Evolutionary conservation across 1,284 basidiomycete species (phyloP).

Genomic region (Neotropicomus parvogracilis): DNA sequence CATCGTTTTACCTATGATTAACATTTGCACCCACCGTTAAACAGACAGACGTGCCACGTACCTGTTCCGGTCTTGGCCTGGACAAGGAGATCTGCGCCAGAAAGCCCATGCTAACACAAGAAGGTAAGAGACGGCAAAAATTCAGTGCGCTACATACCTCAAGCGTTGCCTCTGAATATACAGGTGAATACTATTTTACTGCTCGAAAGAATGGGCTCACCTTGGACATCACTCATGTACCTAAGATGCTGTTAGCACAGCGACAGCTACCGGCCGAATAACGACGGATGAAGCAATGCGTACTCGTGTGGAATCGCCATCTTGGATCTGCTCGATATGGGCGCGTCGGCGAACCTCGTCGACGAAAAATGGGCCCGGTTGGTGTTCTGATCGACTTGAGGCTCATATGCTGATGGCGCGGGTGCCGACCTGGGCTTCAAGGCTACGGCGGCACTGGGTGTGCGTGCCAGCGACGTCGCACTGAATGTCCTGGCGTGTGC

Average conservation of each 20-base stretch:
- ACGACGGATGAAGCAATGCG: conserved; percentile 15
- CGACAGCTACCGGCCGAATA: conserved; percentile 7
- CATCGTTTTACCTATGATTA: conserved; percentile 70
- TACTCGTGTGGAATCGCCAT: conserved; percentile 41
- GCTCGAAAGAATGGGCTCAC: conserved; percentile 18
- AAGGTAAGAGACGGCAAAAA: conserved; percentile 7
- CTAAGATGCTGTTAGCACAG: conserved; percentile 25
- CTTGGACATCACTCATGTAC: conserved; percentile 42
- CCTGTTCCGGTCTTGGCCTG: conserved; percentile 50
- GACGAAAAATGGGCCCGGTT: conserved; percentile 29
- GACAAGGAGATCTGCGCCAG: conserved; percentile 40
- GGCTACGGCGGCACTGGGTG: conserved; percentile 9
- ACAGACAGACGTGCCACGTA: conserved; percentile 3
- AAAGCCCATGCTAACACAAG: conserved; percentile 31
- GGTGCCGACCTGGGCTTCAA: conserved; percentile 12
- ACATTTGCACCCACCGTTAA: neutral
- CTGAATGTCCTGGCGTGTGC: conserved; percentile 16
- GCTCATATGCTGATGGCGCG: neutral
- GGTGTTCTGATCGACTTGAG: conserved; percentile 12
- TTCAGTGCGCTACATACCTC: conserved; percentile 20
- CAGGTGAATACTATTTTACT: neutral
- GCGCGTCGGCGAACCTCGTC: conserved; percentile 25
- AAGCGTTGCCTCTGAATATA: conserved; percentile 34
- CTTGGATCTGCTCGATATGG: conserved; percentile 35
- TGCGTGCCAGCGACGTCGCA: conserved; percentile 8